Conservation (phyloP, 2,329 filamentous ascomycete species). For the Penicillium sp. region DNA sequence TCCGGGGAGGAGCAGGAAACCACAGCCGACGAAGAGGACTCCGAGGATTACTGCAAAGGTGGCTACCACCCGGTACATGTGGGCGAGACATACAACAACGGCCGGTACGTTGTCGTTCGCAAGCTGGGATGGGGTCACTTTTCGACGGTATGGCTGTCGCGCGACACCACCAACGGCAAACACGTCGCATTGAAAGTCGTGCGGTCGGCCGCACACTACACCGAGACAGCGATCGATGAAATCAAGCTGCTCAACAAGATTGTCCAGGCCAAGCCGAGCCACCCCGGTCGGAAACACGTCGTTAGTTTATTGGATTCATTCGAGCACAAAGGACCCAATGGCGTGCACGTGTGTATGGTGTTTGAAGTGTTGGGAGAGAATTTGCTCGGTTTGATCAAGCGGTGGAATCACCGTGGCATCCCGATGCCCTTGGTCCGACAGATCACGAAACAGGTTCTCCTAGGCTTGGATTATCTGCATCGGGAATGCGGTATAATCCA, state of each 20-base stretch:
- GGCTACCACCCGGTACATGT: conserved; percentile 94
- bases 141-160: conserved; percentile 85
- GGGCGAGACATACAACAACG: conserved; percentile 96
- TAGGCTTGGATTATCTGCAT: conserved; percentile 94
- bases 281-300: conserved; percentile 90
- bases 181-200: conserved; percentile 98
- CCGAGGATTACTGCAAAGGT: conserved; percentile 98
- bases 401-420: conserved; percentile 96
- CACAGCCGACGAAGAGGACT: conserved; percentile 96
- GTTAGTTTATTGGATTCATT: conserved; percentile 96
- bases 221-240: conserved; percentile 96
- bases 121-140: conserved; percentile 99
- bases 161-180: conserved; percentile 83
- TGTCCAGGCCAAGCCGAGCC: conserved; percentile 88
- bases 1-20: conserved; percentile 83
- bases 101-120: conserved; percentile 91
- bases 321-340: conserved; percentile 95
- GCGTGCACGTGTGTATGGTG: conserved; percentile 97
- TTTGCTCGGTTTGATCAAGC: conserved; percentile 89
- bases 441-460: conserved; percentile 95
- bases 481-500: conserved; percentile 98
- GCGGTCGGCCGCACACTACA: conserved; percentile 95
- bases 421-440: conserved; percentile 96
- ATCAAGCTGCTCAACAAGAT: conserved; percentile 98
- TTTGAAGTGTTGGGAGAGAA: conserved; percentile 98